These are phyloP conservation scores for Brassica carinata DNA, from an alignment of 345 rosid species.

Conservation along the genomic window DNA sequence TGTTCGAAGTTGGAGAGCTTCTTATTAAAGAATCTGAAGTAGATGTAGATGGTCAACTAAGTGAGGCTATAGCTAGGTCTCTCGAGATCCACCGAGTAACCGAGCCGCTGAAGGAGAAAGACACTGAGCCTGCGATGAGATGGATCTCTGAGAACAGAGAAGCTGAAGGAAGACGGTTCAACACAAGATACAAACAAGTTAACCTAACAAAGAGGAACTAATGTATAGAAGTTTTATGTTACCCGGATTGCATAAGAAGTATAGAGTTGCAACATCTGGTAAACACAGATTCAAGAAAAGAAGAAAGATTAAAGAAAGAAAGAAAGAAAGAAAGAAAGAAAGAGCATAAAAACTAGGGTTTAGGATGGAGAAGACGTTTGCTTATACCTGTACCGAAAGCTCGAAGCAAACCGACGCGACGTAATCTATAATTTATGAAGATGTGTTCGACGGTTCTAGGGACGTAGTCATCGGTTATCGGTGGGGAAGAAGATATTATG, in stretches of 20 bases:
- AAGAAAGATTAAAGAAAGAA: neutral
- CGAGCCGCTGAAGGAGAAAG: slow-evolving; percentile 55
- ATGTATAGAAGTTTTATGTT: neutral
- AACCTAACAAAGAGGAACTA: slow-evolving; percentile 36
- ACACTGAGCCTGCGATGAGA: slow-evolving; percentile 68
- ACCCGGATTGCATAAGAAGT: neutral
- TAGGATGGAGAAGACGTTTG: neutral
- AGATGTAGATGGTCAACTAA: slow-evolving; percentile 38
- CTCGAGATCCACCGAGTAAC: slow-evolving; percentile 57
- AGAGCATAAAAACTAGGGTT: neutral
- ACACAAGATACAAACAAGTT: neutral
- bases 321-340: too few relatives aligned
- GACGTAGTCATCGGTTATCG: neutral
- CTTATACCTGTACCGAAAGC: neutral
- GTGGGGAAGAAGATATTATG: neutral
- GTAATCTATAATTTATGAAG: neutral
- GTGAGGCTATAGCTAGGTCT: slow-evolving; percentile 50
- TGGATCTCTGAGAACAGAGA: slow-evolving; percentile 62
- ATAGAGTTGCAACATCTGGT: neutral
- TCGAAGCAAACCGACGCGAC: neutral
- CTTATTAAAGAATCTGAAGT: slow-evolving; percentile 61
- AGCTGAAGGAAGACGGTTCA: slow-evolving; percentile 52
- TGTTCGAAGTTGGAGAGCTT: slow-evolving; percentile 82
- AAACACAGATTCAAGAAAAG: neutral
- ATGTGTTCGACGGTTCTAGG: neutral